Base-by-base conservation (phyloP, 352 stramenopile species). In the Phytophthora constricta region DNA sequence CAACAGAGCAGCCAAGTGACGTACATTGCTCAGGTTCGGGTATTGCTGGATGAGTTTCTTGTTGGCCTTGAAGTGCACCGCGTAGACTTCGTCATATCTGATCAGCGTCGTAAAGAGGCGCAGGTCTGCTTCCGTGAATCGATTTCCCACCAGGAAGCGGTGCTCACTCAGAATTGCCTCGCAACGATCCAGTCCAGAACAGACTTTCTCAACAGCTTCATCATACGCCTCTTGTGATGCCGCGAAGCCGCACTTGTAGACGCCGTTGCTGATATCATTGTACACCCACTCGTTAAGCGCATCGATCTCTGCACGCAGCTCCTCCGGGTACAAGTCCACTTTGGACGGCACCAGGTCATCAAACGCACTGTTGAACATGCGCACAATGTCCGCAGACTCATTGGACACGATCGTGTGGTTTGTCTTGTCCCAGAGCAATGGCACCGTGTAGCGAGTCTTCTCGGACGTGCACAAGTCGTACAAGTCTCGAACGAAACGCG, bases 1-100 rank as follows among this genome's bases (percentile, higher is more conserved):
- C 19, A 54, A 5, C 9, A 47, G 14, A 4, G 22, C 7, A 23
- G 7, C 16, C 14, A 23, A 47, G 41, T 17, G 34, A 77, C 76
- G 62, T 68, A 82, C 70, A 51, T 80, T 79, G 65, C 63, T 98
- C 20, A 98, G 70, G 62, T 95, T 92, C 37, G 84, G 82, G 58
- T 94, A 97, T 48, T 96, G 78, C 22, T 72, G 48, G 25, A 98
- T 84, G 13, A 77, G 76, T 26, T 86, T 87, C 33, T 84, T 92
- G 79, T 97, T 98, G 59, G 78, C 88, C 74, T 91, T 90, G 68
- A 89, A 90, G 37, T 87, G 79, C 39, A 80, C 72, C 25, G 72
- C 65, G 74, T 99, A 99, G 1, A 98, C 91, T 54, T 96, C 90
- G 76, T 98, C 96, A 61, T 98, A 98, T 25, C 96, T 87, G n/a